Base-by-base conservation (phyloP, 2,329 filamentous ascomycete species). In the Pseudogymnoascus sp. region DNA sequence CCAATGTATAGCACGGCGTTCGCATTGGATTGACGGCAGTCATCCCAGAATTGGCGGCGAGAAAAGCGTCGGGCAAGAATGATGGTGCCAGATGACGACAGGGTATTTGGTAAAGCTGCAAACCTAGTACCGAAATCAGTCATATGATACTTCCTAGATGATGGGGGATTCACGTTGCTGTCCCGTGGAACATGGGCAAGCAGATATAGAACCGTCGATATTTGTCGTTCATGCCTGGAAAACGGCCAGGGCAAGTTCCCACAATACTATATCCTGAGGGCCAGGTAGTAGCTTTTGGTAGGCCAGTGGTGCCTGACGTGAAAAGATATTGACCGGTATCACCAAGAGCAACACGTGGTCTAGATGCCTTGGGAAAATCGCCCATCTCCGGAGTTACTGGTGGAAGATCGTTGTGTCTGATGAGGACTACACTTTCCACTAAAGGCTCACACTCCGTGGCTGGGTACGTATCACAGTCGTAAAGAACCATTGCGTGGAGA, bases 261-360 rank as follows among this genome's bases (percentile, higher is more conserved):
- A 49, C 42, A 28, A 49, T 49, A 49, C 42, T 49, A n/a, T 49
- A 49, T 25, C 42, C 42, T 12, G 42, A 49, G 14, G 42, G 42
- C 42, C 42, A 49, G 23, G 42, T 85, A n/a, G 93, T 90, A 14
- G 91, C 91, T 73, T 94, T 95, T 9, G 91, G 89, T 3, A 91
- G 80, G 5, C 91, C 91, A 0, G 91, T 94, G 0, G 91, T 94
- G 3, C 91, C 87, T 12, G 82, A 87, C 65, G 84, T 89, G 75
- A 93, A 94, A 73, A 94, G 93, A 28, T 49, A 49, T 49, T 49
- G 42, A 28, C 42, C 42, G 6, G 42, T 49, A 49, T 49, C 42
- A 49, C 42, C 23, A n/a, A 49, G 42, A 28, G 42, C 42, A 49
- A 49, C 42, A 3, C 14, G 12, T 9, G 42, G 42, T 28, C 42